Evolutionary conservation across 2,329 filamentous ascomycete species (phyloP).

Genomic region (Fusarium albidum): DNA sequence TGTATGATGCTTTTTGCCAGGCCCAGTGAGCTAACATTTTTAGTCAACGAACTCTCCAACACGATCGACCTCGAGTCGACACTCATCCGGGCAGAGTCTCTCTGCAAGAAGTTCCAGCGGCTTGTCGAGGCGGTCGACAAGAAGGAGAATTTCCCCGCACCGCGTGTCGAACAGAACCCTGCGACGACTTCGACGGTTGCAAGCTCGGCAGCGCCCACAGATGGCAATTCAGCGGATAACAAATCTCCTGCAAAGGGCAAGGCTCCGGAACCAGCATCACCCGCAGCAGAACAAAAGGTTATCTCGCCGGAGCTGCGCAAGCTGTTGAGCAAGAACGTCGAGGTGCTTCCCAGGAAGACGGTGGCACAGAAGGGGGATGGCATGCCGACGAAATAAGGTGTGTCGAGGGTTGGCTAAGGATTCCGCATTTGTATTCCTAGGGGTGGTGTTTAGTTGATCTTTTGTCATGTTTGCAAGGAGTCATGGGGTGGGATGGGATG

Average conservation of each 20-base stretch:
- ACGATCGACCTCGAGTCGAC: slow-evolving; percentile 91
- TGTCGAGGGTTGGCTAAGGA: background rate
- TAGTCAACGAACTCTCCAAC: slow-evolving; percentile 93
- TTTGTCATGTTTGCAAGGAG: slow-evolving; percentile 26
- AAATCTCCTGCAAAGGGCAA: slow-evolving; percentile 47
- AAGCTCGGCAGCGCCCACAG: slow-evolving; percentile 14
- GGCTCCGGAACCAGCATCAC: slow-evolving; percentile 44
- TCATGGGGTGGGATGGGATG: slow-evolving; percentile 7
- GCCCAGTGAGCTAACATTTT: slow-evolving; percentile 24
- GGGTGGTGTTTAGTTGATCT: slow-evolving; percentile 7
- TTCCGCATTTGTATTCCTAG: slow-evolving; percentile 21
- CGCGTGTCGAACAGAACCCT: slow-evolving; percentile 36
- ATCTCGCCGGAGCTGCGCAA: slow-evolving; percentile 66
- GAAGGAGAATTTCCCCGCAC: slow-evolving; percentile 82
- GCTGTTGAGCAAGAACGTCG: slow-evolving; percentile 59
- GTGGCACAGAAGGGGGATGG: slow-evolving; percentile 48
- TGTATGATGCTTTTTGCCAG: background rate
- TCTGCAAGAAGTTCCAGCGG: slow-evolving; percentile 88
- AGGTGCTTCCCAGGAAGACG: slow-evolving; percentile 51
- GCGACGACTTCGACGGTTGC: slow-evolving; percentile 26
- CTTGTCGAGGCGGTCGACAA: slow-evolving; percentile 93
- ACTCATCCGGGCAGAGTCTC: slow-evolving; percentile 83
- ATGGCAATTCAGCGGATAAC: slow-evolving; percentile 25
- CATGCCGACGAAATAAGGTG: slow-evolving; percentile 41
- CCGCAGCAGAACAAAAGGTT: slow-evolving; percentile 51